Conservation (phyloP, 164 flowering plant genomes). For the Brasenia schreberi region DNA sequence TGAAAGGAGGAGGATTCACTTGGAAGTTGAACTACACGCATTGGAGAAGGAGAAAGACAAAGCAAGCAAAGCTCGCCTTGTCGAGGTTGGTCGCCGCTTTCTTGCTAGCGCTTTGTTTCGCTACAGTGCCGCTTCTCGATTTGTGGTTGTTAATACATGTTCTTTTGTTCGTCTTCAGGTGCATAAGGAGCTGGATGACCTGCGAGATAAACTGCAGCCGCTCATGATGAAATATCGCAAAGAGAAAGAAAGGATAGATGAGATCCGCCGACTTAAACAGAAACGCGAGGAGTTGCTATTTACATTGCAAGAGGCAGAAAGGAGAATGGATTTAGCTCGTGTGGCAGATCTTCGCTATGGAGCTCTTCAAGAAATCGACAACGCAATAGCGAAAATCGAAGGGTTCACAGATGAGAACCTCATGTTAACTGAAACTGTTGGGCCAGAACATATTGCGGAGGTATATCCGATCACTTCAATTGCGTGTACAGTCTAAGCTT, state of each 20-base stretch:
- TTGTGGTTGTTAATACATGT: not conserved
- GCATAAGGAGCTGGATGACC: conserved; percentile 66
- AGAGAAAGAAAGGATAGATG: conserved; percentile 78
- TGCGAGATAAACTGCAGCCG: conserved; percentile 78
- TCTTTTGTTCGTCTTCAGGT: conserved; percentile 23
- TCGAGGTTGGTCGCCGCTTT: conserved; percentile 35
- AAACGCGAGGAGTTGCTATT: conserved; percentile 52
- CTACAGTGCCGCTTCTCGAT: not conserved
- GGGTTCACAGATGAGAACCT: conserved; percentile 35
- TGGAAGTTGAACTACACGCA: conserved; percentile 79
- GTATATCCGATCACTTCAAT: conserved; percentile 1
- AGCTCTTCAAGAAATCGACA: conserved; percentile 64
- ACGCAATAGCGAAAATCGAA: conserved; percentile 59
- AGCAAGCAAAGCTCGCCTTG: conserved; percentile 75
- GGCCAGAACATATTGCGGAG: conserved; percentile 81
- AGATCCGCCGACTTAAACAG: conserved; percentile 56
- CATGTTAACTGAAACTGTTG: conserved; percentile 76
- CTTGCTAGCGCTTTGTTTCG: not conserved
- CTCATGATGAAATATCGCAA: conserved; percentile 62
- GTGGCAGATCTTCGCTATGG: conserved; percentile 76
- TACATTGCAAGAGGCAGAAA: conserved; percentile 68
- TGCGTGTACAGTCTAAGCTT: no score
- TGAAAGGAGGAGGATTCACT: conserved; percentile 66
- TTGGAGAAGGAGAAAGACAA: conserved; percentile 90
- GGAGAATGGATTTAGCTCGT: conserved; percentile 75